These are phyloP conservation scores for Cadophora malorum DNA, from an alignment of 2,329 filamentous ascomycete species.

Conservation along the genomic window DNA sequence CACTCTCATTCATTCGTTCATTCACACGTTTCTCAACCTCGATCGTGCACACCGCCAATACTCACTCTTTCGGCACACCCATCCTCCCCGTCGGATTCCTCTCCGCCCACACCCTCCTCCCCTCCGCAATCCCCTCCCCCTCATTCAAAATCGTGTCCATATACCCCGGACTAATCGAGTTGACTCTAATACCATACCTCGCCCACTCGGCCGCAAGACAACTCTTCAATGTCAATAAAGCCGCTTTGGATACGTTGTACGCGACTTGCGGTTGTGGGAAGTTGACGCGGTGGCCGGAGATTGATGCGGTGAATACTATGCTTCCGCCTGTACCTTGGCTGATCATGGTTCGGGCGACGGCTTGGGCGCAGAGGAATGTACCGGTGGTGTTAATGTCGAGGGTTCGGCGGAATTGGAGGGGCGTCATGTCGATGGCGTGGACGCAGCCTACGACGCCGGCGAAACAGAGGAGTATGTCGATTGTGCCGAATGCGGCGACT, in stretches of 20 bases:
- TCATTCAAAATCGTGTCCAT: slow-evolving; percentile 70
- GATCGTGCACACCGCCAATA: neutral
- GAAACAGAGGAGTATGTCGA: slow-evolving; percentile 62
- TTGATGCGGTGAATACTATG: slow-evolving; percentile 71
- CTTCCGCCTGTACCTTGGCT: slow-evolving; percentile 56
- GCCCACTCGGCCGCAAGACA: slow-evolving; percentile 78
- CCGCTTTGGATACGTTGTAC: slow-evolving; percentile 77
- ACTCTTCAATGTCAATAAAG: slow-evolving; percentile 66
- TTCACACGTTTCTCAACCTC: neutral
- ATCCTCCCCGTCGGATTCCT: slow-evolving; percentile 70
- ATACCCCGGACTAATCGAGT: slow-evolving; percentile 75
- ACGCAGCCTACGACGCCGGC: slow-evolving; percentile 71
- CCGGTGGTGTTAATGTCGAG: slow-evolving; percentile 77
- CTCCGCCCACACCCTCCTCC: slow-evolving; percentile 61
- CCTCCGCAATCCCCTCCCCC: slow-evolving; percentile 61
- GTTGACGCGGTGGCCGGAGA: slow-evolving; percentile 73
- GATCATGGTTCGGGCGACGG: slow-evolving; percentile 61
- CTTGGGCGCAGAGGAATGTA: slow-evolving; percentile 73
- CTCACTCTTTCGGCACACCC: slow-evolving; percentile 63
- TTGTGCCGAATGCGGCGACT: slow-evolving; percentile 52
- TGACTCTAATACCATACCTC: slow-evolving; percentile 71
- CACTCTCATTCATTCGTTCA: neutral
- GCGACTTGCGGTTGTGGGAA: slow-evolving; percentile 74
- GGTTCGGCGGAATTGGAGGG: slow-evolving; percentile 65
- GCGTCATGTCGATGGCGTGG: slow-evolving; percentile 64